Base-by-base conservation (phyloP, 345 rosid species). In the Bruguiera sexangula region DNA sequence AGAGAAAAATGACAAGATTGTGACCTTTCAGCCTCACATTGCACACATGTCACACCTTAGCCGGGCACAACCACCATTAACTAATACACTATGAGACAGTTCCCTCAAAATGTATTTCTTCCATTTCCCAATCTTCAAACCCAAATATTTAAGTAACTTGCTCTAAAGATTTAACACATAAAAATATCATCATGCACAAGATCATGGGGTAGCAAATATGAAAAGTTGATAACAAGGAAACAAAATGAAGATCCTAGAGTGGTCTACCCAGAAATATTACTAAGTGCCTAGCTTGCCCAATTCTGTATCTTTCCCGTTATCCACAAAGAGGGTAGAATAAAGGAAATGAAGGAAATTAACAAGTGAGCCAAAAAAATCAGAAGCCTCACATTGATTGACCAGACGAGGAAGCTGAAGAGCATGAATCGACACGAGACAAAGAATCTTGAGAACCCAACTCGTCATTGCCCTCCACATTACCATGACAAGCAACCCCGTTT, bases 381-480 rank as follows among this genome's bases (percentile, higher is more conserved):
- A 80, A 77, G 69, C 80, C 89, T 85, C 81, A 88, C 89, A 73
- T 60, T 81, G 86, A 79, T 83, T 78, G 83, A 79, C 82, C 86
- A 52, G 89, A 78, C 69, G 82, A 82, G 66, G 87, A 79, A 52
- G 84, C 73, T 20, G 81, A 53, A 39, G 65, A 31, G 37, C 68
- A 73, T 46, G 81, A 73, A 67, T 66, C 58, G 62, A 54, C 66
- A 54, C 51, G 43, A 59, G 53, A 80, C 66, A 71, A 37, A 76
- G 83, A 53, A 78, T 60, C 54, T 58, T 67, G 83, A 60, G 32
- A 50, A 24, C 71, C 73, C 32, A 62, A 48, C 34, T 61, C 75
- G 72, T 65, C 72, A 11, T 26, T 46, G 54, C 66, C 29, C 48
- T 69, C 80, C 69, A 19, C 54, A 32, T 62, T 52, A 60, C 18